Evolutionary conservation across 192 early-diverging fungal genomes (phyloP), one percentile per base, ranked within the genome.

Genomic region (Coemansia sp.): DNA sequence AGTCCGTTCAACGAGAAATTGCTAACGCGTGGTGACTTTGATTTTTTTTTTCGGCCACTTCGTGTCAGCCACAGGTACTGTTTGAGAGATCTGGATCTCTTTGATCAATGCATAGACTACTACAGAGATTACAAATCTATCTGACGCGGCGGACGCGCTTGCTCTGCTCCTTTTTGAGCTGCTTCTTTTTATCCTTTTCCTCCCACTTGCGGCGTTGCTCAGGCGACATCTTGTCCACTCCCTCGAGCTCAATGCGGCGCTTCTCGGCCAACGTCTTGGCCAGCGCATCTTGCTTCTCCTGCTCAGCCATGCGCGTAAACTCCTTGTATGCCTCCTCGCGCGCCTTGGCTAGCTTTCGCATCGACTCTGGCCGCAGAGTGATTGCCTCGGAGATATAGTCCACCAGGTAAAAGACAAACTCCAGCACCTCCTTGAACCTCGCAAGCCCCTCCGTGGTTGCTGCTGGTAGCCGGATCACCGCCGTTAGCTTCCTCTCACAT

Each of bases 191-290:
- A 62, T 94, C 89, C 79, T 90, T 90, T 83, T 94, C 94, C 65
- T 95, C 93, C 83, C 85, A 91, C 79, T 93, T 95, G 69, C 93
- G 91, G 72, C 91, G 91, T 79, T 92, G 91, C 65, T 91, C 91
- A 47, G 93, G 88, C 43, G 87, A 83, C 86, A 93, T 72, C 69
- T 92, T 91, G 63, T 75, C 76, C 24, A 92, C 80, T 31, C 85
- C 77, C 36, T 93, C 88, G 63, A 89, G 87, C 71, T 89, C 86
- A 13, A 81, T 86, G 47, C 85, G 87, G 73, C 92, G 92, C 75
- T 88, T 89, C 49, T 90, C 87, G 15, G 83, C 76, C 78, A 92
- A 87, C 57, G 87, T 77, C 72, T 91, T 85, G 15, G 86, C 88
- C 18, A 94, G 79, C 52, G 90, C 87, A 60, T 89, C 89, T 58